Evolutionary conservation across 345 rosid species (phyloP).

Genomic region (Capsella bursapastoris): DNA sequence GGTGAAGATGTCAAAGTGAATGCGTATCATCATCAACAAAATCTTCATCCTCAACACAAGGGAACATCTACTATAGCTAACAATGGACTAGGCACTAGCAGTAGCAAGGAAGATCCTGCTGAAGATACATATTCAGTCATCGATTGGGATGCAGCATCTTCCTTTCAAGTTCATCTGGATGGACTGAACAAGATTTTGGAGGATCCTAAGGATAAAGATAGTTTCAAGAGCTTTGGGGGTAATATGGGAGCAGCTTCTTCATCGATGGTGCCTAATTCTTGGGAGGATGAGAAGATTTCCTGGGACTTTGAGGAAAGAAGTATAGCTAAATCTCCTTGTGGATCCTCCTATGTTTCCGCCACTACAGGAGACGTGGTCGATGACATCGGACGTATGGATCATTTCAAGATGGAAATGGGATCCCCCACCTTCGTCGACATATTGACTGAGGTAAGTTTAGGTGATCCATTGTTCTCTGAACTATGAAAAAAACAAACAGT

Average conservation of each 20-base stretch:
- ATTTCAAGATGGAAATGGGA: constrained; percentile 25
- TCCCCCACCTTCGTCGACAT: constrained; percentile 30
- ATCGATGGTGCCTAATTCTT: constrained; percentile 20
- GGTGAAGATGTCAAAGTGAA: constrained; percentile 10
- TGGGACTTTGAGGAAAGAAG: constrained; percentile 29
- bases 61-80: constrained; percentile 8
- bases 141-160: constrained; percentile 38
- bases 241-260: constrained; percentile 30
- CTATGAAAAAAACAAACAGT: background rate
- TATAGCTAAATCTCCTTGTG: constrained; percentile 33
- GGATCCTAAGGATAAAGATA: constrained; percentile 29
- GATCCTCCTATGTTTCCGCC: constrained; percentile 38
- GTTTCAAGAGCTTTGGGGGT: constrained; percentile 8
- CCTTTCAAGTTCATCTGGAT: constrained; percentile 25
- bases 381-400: constrained; percentile 32
- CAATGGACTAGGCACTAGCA: constrained; percentile 9
- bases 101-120: constrained; percentile 24
- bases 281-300: constrained; percentile 36
- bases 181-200: constrained; percentile 33
- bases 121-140: constrained; percentile 28
- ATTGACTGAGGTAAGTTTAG: constrained; percentile 48
- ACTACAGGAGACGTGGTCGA: constrained; percentile 36
- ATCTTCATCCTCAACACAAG: background rate
- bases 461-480: background rate
- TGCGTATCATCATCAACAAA: constrained; percentile 3